A percentile compares a stretch with the other conserved stretches of the same genome.
Conservation (phyloP, 164 flowering plant species). For the Berberis thunbergii region DNA sequence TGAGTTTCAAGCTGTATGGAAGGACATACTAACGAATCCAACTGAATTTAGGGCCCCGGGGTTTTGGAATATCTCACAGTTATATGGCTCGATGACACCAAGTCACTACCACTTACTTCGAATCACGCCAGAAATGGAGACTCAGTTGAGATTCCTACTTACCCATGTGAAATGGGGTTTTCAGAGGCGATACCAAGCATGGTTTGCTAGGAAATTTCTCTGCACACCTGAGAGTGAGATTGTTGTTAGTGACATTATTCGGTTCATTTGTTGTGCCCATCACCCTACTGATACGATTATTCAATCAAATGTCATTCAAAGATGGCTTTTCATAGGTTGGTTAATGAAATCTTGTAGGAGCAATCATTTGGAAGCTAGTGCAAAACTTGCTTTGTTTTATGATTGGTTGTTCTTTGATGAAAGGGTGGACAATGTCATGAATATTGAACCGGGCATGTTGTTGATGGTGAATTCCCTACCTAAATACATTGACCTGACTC, state of each 20-base stretch:
- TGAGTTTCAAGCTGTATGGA: conserved; percentile 61
- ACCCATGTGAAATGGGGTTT: conserved; percentile 66
- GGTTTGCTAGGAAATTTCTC: conserved; percentile 78
- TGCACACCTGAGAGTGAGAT: conserved; percentile 42
- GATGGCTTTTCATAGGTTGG: conserved; percentile 99
- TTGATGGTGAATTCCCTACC: conserved; percentile 75
- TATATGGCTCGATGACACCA: conserved; percentile 52
- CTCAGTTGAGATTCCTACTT: conserved; percentile 69
- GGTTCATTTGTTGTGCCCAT: conserved; percentile 84
- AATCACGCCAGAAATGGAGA: conserved; percentile 80
- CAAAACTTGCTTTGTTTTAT: conserved; percentile 76
- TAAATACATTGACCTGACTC: conserved; percentile 55
- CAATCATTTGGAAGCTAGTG: conserved; percentile 49
- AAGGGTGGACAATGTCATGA: conserved; percentile 65
- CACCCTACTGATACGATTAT: conserved; percentile 80
- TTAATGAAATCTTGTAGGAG: conserved; percentile 51
- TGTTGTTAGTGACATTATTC: conserved; percentile 56
- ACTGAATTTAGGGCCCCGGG: conserved; percentile 30
- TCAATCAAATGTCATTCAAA: conserved; percentile 64
- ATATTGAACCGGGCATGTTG: conserved; percentile 78
- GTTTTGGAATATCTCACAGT: conserved; percentile 54
- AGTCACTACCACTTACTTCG: conserved; percentile 58
- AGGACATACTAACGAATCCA: conserved; percentile 52
- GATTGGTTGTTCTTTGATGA: conserved; percentile 96
- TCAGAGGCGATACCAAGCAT: conserved; percentile 62